Conservation (phyloP, 192 early-diverging fungal genomes). For the Paraglomus occultum region DNA sequence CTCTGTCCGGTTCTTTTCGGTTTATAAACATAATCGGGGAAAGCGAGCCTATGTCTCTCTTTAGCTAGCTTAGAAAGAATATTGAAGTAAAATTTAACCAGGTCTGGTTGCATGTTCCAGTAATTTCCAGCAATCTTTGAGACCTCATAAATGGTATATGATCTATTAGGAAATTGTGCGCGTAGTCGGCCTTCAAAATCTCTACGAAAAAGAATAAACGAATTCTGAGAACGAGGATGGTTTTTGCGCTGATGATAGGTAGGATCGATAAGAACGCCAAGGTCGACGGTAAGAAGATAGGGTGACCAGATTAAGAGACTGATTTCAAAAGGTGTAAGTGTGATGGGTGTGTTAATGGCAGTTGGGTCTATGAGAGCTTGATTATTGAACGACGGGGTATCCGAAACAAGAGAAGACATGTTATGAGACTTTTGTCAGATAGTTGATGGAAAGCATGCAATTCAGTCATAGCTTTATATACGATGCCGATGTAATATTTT, state of each 20-base stretch:
- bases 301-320: constrained; percentile 8
- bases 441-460: no score
- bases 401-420: no score
- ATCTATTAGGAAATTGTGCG: not conserved
- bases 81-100: constrained; percentile 25
- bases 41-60: constrained; percentile 13
- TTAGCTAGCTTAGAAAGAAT: constrained; percentile 4
- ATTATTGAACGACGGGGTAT: no score
- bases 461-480: no score
- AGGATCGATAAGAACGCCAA: not conserved
- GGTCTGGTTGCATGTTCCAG: not conserved
- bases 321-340: not conserved
- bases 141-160: constrained; percentile 11
- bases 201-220: constrained; percentile 21
- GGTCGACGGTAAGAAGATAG: no score
- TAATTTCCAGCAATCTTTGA: not conserved
- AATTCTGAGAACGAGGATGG: constrained; percentile 21
- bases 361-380: no score
- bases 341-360: no score
- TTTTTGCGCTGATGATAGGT: not conserved
- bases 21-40: constrained; percentile 14
- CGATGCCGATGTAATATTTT: no score
- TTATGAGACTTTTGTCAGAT: no score
- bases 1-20: not conserved
- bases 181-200: constrained; percentile 24